A percentile compares a stretch with the other conserved stretches of the same genome.
phyloP scores from a whole-genome alignment of 305 asterid species.

The Solanum hybrid region DNA sequence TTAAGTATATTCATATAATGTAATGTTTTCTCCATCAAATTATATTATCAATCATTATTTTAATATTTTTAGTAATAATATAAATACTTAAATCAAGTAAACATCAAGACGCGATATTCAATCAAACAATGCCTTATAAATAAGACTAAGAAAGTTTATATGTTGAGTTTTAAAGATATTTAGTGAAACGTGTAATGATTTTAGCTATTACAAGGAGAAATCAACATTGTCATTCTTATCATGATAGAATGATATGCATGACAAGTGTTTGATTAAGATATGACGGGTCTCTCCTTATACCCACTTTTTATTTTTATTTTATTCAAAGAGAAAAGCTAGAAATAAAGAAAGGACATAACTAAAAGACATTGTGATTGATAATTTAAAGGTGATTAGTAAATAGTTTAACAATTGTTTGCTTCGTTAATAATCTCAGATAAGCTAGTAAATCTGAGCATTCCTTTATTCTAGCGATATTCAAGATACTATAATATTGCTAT shows the following conservation, averaged over 20 bases:
- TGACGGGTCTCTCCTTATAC: background rate
- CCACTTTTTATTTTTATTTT: background rate
- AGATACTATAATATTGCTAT: background rate
- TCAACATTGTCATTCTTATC: background rate
- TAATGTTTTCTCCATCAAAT: background rate
- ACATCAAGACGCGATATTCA: background rate
- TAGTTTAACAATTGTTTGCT: background rate
- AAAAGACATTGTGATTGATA: background rate
- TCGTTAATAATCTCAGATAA: background rate
- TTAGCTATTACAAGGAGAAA: background rate
- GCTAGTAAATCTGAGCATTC: background rate
- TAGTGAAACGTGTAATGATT: background rate
- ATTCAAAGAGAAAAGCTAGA: background rate
- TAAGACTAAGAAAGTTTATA: background rate
- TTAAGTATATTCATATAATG: background rate
- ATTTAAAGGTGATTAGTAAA: background rate
- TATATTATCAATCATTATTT: background rate
- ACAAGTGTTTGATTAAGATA: background rate
- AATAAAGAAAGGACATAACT: background rate
- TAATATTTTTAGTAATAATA: background rate
- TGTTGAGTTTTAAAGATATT: background rate
- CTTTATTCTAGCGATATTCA: background rate
- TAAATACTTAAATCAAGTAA: background rate
- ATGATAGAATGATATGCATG: background rate
- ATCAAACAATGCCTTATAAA: background rate